Evolutionary conservation across 108 stramenopile species (phyloP).

Genomic region (Cyclostephanos tholiformis): DNA sequence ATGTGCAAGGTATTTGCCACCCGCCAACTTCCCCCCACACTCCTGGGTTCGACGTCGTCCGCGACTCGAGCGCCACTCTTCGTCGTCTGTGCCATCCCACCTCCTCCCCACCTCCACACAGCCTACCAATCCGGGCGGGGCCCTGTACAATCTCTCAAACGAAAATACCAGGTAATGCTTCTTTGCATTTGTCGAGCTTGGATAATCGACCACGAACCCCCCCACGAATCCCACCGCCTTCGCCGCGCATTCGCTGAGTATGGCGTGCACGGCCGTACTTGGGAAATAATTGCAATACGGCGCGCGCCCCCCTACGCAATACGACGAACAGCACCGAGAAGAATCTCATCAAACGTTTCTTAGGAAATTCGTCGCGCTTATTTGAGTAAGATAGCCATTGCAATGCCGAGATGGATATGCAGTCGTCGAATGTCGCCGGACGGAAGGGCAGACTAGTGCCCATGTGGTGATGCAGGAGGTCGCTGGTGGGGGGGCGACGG

Average conservation of each 20-base stretch:
- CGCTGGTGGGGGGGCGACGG: constrained; percentile 64
- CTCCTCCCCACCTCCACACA: too few relatives aligned
- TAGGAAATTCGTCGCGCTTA: constrained; percentile 84
- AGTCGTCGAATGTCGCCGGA: constrained; percentile 97
- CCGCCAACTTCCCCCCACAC: too few relatives aligned
- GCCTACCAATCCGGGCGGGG: too few relatives aligned
- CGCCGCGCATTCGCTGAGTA: constrained; percentile 92
- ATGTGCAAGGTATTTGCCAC: too few relatives aligned
- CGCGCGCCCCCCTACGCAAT: constrained; percentile 90
- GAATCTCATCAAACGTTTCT: constrained; percentile 91
- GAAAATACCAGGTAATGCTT: constrained; percentile 98
- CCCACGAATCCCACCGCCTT: constrained; percentile 95
- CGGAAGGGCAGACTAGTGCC: constrained; percentile 98
- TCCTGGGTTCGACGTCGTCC: too few relatives aligned
- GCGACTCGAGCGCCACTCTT: too few relatives aligned
- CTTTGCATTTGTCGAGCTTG: constrained; percentile 99
- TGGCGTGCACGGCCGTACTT: constrained; percentile 95
- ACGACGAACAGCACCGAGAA: constrained; percentile 93
- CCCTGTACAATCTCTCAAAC: too few relatives aligned
- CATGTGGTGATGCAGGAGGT: constrained; percentile 95
- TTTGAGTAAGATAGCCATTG: constrained; percentile 99
- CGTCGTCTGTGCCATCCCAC: too few relatives aligned
- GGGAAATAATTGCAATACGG: constrained; percentile 99
- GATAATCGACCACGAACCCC: constrained; percentile 99
- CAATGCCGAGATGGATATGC: constrained; percentile 96